Base-by-base conservation (phyloP, 192 early-diverging fungal species). In the Pilaira anomala region DNA sequence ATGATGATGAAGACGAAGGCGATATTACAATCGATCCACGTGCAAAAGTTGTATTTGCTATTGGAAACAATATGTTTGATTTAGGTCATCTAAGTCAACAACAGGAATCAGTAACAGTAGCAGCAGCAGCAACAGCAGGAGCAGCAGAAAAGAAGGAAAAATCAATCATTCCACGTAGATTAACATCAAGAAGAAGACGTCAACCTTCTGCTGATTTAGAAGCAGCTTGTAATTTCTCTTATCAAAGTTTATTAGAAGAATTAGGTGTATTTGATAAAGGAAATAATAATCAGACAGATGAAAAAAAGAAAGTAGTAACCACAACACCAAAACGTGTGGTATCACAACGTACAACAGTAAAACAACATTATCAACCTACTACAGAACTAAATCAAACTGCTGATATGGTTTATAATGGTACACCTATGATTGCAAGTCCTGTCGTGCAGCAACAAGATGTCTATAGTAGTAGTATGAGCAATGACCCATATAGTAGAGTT, bases 41-140 rank as follows among this genome's bases (percentile, higher is more conserved):
- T 46, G 63, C 74, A 19, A 68, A 72, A 40, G 63, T 73, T 25
- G 48, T 76, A 7, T 60, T 78, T 60, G 33, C 71, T n/a, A 63
- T 78, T 29, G 77, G 77, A 29, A 57, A 50, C n/a, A 78, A 76
- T 62, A 59, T 76, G 40, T 76, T 78, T 45, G 66, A 76, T 28
- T 33, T 78, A 18, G 63, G 73, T 42, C 55, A 58, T 28, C n/a
- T n/a, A n/a, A n/a, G n/a, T n/a, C n/a, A n/a, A n/a, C n/a, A 46
- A 18, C 21, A 45, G 36, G 6, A 33, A 5, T 33, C 40, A 8
- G 30, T 44, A 14, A 25, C 36, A 45, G 33, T 39, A 65, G 2
- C 29, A 19, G 24, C 52, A 36, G 2, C 40, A 25, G 16, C 26
- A 51, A 28, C 11, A 45, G 14, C 25, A 26, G n/a, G 8, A 58